phyloP scores from a whole-genome alignment of 1,284 basidiomycete genomes.

The Paramarasmius palmivorus region DNA sequence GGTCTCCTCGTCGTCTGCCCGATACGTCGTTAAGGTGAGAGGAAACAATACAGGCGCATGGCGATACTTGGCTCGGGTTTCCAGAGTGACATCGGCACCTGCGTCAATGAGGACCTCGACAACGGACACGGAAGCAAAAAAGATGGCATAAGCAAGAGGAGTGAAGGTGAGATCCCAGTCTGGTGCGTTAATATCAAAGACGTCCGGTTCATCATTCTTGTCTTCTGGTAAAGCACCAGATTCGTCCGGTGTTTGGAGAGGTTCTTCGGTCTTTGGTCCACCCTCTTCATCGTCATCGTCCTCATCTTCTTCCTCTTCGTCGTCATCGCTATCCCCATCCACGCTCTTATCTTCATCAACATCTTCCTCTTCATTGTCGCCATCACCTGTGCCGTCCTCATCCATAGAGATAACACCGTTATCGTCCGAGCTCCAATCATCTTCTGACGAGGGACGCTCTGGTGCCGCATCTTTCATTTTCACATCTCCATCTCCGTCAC shows the following conservation, averaged over 20 bases:
- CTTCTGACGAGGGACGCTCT: conserved; percentile 39
- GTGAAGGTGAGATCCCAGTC: conserved; percentile 62
- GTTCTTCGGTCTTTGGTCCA: no score
- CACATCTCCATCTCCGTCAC: conserved; percentile 28
- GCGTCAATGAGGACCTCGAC: conserved; percentile 48
- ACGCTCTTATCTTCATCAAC: no score
- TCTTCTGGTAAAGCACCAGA: conserved; percentile 19
- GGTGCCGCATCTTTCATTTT: conserved; percentile 23
- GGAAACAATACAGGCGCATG: conserved; percentile 37
- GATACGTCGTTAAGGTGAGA: conserved; percentile 47
- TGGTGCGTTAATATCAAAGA: conserved; percentile 49
- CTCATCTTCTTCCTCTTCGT: conserved; percentile 17
- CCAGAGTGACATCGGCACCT: conserved; percentile 41
- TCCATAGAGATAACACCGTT: conserved; percentile 32
- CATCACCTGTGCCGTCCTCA: conserved; percentile 33
- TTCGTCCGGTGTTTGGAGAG: conserved; percentile 10
- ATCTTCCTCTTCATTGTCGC: conserved; percentile 27
- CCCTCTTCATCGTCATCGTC: conserved; percentile 19
- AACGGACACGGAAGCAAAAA: conserved; percentile 42
- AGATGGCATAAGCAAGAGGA: conserved; percentile 50
- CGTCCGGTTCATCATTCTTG: conserved; percentile 21
- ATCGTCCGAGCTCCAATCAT: conserved; percentile 48
- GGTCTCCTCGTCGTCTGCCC: conserved; percentile 42
- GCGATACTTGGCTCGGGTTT: conserved; percentile 28
- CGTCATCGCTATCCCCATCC: conserved; percentile 22